Base-by-base conservation (phyloP, 768 basidiomycete species). In the Rhizopogon vesiculosus region DNA sequence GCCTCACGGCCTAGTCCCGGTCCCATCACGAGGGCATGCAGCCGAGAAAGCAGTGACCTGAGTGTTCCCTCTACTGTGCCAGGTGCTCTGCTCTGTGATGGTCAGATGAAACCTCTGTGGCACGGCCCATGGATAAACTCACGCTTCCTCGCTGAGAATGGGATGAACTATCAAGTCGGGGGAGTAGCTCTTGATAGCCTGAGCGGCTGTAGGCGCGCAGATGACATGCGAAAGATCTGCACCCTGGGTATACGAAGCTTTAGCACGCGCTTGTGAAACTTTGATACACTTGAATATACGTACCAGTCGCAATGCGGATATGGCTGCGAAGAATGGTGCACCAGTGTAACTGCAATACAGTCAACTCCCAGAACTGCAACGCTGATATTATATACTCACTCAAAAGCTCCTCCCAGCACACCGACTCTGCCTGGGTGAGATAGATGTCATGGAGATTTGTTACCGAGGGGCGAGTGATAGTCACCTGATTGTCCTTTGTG, bases 121-220 rank as follows among this genome's bases (percentile, higher is more conserved):
- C 25, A 25, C 25, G 25, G 25, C 25, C 33, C 12, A 39, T 13
- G 2, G 29, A 39, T 31, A 42, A 53, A 72, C 86, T 57, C 69
- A 90, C 85, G 75, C 71, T 49, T 85, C 80, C 67, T 87, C 80
- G 29, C 79, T 74, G 5, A 99, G 79, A 54, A 98, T 91, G 1
- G 93, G 95, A 65, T 99, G 96, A 0, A 99, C 97, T 65, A 99
- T 99, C 43, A 99, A 74, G 71, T 99, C 95, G 1, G 94, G 94
- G 3, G 92, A 95, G 69, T 98, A 99, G 0, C 91, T 88, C 74
- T 99, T 99, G 78, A 99, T 99, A 44, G 93, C 89, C 5, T 80
- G 80, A 28, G 93, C 93, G 6, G 97, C 96, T 0, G 83, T 85
- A 0, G 96, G 96, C 6, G 95, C 87, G 73, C 97, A 99, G 54